These are phyloP conservation scores for Calonectria henricotiae DNA, from an alignment of 2,329 filamentous ascomycete species.

Conservation along the genomic window DNA sequence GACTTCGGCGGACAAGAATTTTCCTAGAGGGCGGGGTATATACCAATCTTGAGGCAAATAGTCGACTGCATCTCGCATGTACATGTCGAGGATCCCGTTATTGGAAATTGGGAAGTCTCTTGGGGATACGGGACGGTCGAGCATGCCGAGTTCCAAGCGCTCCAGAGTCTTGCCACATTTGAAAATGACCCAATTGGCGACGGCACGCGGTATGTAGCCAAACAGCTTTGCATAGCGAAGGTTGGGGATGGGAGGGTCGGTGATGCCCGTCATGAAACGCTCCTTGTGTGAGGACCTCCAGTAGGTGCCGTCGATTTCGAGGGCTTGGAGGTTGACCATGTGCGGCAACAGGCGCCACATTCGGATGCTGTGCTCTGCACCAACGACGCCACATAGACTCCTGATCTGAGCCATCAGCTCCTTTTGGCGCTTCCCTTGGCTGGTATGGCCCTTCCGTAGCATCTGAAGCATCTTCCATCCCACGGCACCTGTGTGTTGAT, in stretches of 20 bases:
- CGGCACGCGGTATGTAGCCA: slow-evolving; percentile 35
- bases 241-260: neutral
- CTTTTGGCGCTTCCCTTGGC: neutral
- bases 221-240: slow-evolving; percentile 39
- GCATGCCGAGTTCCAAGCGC: slow-evolving; percentile 40
- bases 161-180: slow-evolving; percentile 23
- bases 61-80: too few species aligned
- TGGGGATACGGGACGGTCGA: slow-evolving; percentile 33
- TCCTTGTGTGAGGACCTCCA: neutral
- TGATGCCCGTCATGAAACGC: neutral
- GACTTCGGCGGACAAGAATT: neutral
- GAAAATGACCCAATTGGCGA: slow-evolving; percentile 37
- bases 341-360: slow-evolving; percentile 5
- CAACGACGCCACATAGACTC: neutral
- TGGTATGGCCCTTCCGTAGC: neutral
- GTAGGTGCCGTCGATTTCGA: slow-evolving; percentile 7
- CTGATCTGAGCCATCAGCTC: neutral
- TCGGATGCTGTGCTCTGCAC: neutral
- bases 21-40: slow-evolving; percentile 5
- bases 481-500: neutral
- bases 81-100: neutral
- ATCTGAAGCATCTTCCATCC: neutral
- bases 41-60: neutral
- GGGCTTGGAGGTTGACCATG: neutral
- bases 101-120: neutral